Conservation (phyloP, 768 basidiomycete species). For the Mycena leptocephala region DNA sequence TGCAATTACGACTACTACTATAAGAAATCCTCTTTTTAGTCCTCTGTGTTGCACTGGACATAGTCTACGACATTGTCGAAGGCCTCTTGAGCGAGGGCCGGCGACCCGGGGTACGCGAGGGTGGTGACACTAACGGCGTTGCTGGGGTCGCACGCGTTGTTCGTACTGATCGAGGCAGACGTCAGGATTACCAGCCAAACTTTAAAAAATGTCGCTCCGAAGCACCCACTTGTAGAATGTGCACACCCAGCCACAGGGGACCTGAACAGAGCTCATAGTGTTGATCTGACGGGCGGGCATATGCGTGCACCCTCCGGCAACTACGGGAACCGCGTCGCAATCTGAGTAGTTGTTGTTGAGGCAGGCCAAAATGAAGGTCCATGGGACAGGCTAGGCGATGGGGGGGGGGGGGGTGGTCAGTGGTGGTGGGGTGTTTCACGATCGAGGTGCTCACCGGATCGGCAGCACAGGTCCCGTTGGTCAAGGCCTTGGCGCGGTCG, state of each 20-base stretch:
- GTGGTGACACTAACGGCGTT: not conserved
- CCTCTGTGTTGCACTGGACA: not conserved
- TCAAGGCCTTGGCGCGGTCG: not conserved
- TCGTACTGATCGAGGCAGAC: not conserved
- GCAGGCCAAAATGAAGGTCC: not conserved
- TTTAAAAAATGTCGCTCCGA: not conserved
- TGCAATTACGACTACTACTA: too few relatives aligned
- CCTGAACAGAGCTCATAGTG: not conserved
- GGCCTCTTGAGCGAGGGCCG: not conserved
- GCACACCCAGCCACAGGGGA: conserved; percentile 4
- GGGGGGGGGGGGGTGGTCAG: too few relatives aligned
- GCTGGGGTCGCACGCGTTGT: not conserved
- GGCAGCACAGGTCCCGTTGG: not conserved
- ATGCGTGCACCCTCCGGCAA: not conserved
- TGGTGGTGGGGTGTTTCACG: not conserved
- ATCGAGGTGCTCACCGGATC: not conserved
- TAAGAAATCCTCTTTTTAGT: not conserved
- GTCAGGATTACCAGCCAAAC: not conserved
- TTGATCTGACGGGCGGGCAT: conserved; percentile 1
- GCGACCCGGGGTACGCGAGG: too few relatives aligned
- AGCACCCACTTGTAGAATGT: conserved; percentile 1
- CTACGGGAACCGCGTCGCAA: not conserved
- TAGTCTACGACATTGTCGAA: conserved; percentile 1
- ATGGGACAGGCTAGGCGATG: not conserved
- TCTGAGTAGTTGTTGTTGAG: not conserved